Evolutionary conservation across 2,329 filamentous ascomycete species (phyloP), one percentile per base, ranked within the genome.

Genomic region (Helotiales sp.): DNA sequence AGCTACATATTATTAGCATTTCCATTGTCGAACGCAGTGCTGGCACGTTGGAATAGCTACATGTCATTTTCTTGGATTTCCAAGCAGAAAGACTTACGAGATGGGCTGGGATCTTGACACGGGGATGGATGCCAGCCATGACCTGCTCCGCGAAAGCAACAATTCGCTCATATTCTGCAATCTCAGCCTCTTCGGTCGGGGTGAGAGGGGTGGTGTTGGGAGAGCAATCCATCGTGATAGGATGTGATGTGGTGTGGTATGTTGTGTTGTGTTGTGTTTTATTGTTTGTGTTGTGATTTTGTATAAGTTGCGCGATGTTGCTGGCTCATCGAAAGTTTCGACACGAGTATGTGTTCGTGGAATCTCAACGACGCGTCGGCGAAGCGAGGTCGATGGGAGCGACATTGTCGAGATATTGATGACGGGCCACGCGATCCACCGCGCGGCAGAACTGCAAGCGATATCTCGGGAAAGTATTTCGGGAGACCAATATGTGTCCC

Each of bases 91-190:
- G 5, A 57, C 58, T n/a, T 55, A 65, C 47, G n/a, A 55, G 54
- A 3, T n/a, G 28, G n/a, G 30, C 11, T 20, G 45, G 43, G 10
- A 55, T 34, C 37, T 61, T 61, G 28, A 65, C 28, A 4, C 63
- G 49, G 11, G 63, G 37, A 32, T 65, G 58, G 7, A 15, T 45
- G 0, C 63, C 58, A 2, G 57, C 47, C 28, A 55, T 40, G 15
- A 65, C 37, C 37, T 65, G 47, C 17, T 57, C 37, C 1, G 34
- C 24, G 15, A 65, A 65, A 13, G 60, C 59, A 26, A 65, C 47
- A 20, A 65, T 61, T 0, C 47, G 45, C 49, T 65, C 63, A 13
- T 50, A 65, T 49, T 61, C 57, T 0, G 32, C 45, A 22, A 59
- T 59, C 32, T 43, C 37, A 6, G 32, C 55, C 55, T 59, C 55